phyloP scores from a whole-genome alignment of 441 rosid species.

The Bocquillonia castaneifolia region DNA sequence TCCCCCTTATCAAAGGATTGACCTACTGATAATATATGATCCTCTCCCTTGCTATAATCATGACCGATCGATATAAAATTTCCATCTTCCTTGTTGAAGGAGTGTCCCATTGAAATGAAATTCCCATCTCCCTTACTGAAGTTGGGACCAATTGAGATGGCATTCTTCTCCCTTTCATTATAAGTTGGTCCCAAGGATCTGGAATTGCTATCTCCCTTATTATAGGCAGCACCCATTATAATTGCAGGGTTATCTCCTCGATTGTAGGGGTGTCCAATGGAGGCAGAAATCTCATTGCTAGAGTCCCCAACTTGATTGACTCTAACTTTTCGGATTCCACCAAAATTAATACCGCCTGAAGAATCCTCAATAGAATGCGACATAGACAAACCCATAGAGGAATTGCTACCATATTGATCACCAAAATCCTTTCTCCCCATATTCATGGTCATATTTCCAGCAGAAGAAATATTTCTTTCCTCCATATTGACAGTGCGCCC shows the following conservation, averaged over 20 bases:
- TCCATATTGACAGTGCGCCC: slow-evolving; percentile 29
- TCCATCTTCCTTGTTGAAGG: slow-evolving; percentile 33
- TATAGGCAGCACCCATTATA: slow-evolving; percentile 25
- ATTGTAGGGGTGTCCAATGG: slow-evolving; percentile 31
- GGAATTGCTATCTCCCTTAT: slow-evolving; percentile 25
- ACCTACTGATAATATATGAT: slow-evolving; percentile 34
- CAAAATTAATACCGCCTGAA: slow-evolving; percentile 36
- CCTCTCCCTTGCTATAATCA: slow-evolving; percentile 35
- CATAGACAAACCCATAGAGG: slow-evolving; percentile 50
- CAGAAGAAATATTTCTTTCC: slow-evolving; percentile 36
- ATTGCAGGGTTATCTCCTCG: slow-evolving; percentile 33
- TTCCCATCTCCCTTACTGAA: slow-evolving; percentile 26
- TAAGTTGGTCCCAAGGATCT: slow-evolving; percentile 34
- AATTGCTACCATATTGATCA: slow-evolving; percentile 39
- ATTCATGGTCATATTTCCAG: slow-evolving; percentile 36
- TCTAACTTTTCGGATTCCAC: slow-evolving; percentile 57
- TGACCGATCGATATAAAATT: slow-evolving; percentile 36
- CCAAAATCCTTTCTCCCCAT: slow-evolving; percentile 38
- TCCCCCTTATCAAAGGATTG: slow-evolving; percentile 39
- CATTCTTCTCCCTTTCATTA: slow-evolving; percentile 37
- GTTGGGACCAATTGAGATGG: slow-evolving; percentile 29
- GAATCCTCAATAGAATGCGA: slow-evolving; percentile 41
- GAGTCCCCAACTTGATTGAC: slow-evolving; percentile 48
- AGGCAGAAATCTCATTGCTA: slow-evolving; percentile 32
- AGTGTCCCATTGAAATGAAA: slow-evolving; percentile 30